Base-by-base conservation (phyloP, 805 yeast genomes). In the Scheffersomyces coipomensis region DNA sequence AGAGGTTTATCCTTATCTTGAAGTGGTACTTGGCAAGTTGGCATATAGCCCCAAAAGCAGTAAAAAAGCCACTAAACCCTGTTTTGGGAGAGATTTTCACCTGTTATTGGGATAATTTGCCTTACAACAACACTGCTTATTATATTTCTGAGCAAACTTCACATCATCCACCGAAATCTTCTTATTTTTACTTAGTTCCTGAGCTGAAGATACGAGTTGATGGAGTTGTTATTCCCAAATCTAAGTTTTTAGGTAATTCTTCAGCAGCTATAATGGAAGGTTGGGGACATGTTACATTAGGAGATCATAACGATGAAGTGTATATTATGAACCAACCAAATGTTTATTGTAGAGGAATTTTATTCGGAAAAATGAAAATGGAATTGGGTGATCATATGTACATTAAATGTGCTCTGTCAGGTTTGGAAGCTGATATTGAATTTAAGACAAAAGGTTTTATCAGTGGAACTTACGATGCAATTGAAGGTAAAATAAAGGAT, bases 181-280 rank as follows among this genome's bases (percentile, higher is more conserved):
- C 96, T 0, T 93, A 91, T 62, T 93, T 89, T 57, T 93, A 88
- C 59, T 71, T 83, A 63, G 76, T 87, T 26, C 99, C 99, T 0
- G 85, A 80, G 41, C 76, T 78, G 42, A 78, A 79, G 49, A 86
- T 93, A 42, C 78, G 93, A 46, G 88, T 84, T 17, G 99, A 93
- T 55, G 99, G 99, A 22, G 75, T 85, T 11, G 80, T 89, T 15
- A 73, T 88, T 32, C 99, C 99, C 17, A 83, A 78, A 55, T 89
- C 97, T 1, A 78, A 79, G 53, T 93, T 93, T 53, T 70, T 91
- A 44, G 99, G 99, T 23, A 93, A 93, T 57, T 88, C 97, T 2
- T 90, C 97, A 0, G 99, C 98, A 16, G 95, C 96, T 1, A 79
- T 93, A 60, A 93, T 93, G 99, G 96, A 90, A 51, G 99, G 99